Conservation (phyloP, 1,139 yeast genomes). For the Geotrichum siamense region DNA sequence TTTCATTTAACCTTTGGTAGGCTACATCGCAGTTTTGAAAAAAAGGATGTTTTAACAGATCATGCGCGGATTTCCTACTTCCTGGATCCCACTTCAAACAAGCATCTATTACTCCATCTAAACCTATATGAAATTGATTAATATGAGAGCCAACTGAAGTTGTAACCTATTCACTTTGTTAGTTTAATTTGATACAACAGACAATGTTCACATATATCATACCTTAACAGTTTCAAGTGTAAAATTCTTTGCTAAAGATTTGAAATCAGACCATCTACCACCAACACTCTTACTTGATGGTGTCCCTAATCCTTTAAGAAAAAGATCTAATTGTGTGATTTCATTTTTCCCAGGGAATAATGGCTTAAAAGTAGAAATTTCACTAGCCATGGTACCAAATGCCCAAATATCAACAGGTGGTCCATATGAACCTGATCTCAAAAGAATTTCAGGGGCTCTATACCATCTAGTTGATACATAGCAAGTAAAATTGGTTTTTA, state of each 20-base stretch:
- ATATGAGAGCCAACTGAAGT: slow-evolving; percentile 7
- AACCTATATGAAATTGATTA: slow-evolving; percentile 6
- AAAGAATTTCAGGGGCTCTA: slow-evolving; percentile 83
- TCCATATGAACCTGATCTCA: slow-evolving; percentile 60
- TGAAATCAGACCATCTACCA: slow-evolving; percentile 27
- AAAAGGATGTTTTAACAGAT: slow-evolving; percentile 63
- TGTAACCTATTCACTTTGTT: background rate
- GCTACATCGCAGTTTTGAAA: slow-evolving; percentile 25
- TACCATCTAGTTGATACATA: slow-evolving; percentile 97
- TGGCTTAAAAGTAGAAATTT: slow-evolving; percentile 67
- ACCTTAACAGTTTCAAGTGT: slow-evolving; percentile 8
- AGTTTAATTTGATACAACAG: background rate
- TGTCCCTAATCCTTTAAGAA: slow-evolving; percentile 57
- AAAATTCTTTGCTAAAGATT: slow-evolving; percentile 12
- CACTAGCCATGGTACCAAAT: slow-evolving; percentile 79
- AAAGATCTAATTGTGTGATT: slow-evolving; percentile 65
- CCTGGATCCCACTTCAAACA: slow-evolving; percentile 50
- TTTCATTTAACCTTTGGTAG: background rate
- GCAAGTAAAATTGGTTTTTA: slow-evolving; percentile 49
- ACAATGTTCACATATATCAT: background rate
- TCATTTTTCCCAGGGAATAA: slow-evolving; percentile 79
- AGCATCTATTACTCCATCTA: slow-evolving; percentile 20
- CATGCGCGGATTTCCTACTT: slow-evolving; percentile 54
- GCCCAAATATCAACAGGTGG: slow-evolving; percentile 92
- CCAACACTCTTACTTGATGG: slow-evolving; percentile 27